phyloP scores from a whole-genome alignment of 139 green algal species.

The Dunaliella primolecta region DNA sequence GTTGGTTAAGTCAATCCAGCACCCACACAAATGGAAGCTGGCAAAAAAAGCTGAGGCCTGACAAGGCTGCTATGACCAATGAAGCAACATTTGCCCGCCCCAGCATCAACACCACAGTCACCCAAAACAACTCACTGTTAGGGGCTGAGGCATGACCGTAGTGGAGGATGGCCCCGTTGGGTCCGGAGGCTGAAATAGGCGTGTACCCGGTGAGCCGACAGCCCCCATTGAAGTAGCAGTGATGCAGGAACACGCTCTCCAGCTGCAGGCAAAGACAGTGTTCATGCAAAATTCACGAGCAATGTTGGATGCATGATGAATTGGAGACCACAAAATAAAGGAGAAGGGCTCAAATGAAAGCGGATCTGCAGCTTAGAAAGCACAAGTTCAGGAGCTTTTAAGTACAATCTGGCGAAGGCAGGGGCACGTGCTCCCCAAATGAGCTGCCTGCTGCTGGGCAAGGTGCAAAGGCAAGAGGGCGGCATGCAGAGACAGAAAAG shows the following conservation, averaged over 20 bases:
- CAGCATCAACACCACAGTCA: too few species aligned
- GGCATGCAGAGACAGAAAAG: too few species aligned
- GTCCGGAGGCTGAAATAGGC: conserved; percentile 76
- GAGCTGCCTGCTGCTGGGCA: conserved; percentile 31
- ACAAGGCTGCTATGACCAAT: too few species aligned
- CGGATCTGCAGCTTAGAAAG: neutral
- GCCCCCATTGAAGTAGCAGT: conserved; percentile 56
- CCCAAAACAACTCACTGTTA: conserved; percentile 52
- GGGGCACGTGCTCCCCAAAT: too few species aligned
- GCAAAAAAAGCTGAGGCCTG: too few species aligned
- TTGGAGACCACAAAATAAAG: neutral
- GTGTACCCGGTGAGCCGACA: conserved; percentile 61
- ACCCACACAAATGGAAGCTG: too few species aligned
- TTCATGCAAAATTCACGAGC: neutral
- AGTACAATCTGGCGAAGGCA: too few species aligned
- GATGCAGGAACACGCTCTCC: conserved; percentile 68
- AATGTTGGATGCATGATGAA: neutral
- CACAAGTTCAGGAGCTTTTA: too few species aligned
- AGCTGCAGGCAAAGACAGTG: conserved; percentile 62
- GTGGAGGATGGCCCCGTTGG: conserved; percentile 79
- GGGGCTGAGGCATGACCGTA: conserved; percentile 85
- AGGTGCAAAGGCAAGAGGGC: neutral
- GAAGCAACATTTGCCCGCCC: too few species aligned
- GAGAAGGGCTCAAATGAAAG: neutral
- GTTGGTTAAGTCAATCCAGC: too few species aligned